Percentiles rank a stretch among this genome's conserved stretches.
Conservation (phyloP, 371 early-diverging fungal species). For the Haplosporangium sp. region DNA sequence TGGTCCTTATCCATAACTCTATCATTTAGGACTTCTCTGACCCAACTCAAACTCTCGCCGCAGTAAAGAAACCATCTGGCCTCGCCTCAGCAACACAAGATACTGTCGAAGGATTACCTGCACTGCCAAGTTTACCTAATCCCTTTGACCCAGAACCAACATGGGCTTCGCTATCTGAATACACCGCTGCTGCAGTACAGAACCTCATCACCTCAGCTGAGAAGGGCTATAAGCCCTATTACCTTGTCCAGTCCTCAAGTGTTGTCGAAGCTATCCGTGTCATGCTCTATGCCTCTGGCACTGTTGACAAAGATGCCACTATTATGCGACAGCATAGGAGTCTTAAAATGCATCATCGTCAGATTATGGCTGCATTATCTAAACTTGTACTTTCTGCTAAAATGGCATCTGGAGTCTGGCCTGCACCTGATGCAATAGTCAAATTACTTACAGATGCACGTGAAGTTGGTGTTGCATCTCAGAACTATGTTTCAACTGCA, state of each 20-base stretch:
- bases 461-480: constrained; percentile 62
- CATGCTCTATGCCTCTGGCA: constrained; percentile 86
- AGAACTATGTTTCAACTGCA: constrained; percentile 43
- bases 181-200: constrained; percentile 74
- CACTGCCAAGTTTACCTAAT: constrained; percentile 37
- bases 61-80: constrained; percentile 33
- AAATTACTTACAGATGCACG: constrained; percentile 71
- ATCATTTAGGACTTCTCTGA: constrained; percentile 46
- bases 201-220: constrained; percentile 73
- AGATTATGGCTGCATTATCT: constrained; percentile 83
- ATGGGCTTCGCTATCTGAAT: constrained; percentile 76
- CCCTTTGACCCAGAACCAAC: constrained; percentile 55
- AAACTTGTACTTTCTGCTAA: constrained; percentile 88
- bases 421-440: constrained; percentile 80
- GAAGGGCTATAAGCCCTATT: constrained; percentile 68
- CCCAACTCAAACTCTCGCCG: constrained; percentile 23
- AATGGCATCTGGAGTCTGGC: constrained; percentile 83
- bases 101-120: constrained; percentile 27
- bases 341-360: constrained; percentile 81
- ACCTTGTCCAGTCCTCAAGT: constrained; percentile 62
- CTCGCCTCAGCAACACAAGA: constrained; percentile 31
- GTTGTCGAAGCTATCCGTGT: constrained; percentile 85
- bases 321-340: constrained; percentile 71
- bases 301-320: constrained; percentile 75
- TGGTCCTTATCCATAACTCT: neutral